Percentiles rank a stretch among this genome's conserved stretches.
phyloP scores from a whole-genome alignment of 2,329 filamentous ascomycete genomes.

The Aspergillus bombycis region DNA sequence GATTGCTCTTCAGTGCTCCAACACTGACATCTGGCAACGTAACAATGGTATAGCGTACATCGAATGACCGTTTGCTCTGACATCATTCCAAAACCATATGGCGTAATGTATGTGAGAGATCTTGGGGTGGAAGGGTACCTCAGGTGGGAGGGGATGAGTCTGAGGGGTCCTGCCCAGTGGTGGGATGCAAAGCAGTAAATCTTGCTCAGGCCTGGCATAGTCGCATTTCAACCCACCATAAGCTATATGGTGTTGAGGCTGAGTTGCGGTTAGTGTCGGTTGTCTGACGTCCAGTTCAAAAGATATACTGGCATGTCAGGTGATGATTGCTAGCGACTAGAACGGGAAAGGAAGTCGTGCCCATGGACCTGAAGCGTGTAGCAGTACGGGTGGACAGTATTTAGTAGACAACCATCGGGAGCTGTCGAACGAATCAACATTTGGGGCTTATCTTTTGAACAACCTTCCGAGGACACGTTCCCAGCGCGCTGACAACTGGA shows the following conservation, averaged over 20 bases:
- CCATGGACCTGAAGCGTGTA: too few relatives aligned
- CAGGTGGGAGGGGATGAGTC: not conserved
- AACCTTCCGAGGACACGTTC: conserved; percentile 4
- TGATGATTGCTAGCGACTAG: not conserved
- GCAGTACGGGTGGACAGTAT: not conserved
- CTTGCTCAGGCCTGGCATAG: not conserved
- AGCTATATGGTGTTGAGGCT: not conserved
- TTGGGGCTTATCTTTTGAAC: conserved; percentile 3
- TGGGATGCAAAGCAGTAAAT: not conserved
- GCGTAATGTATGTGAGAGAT: not conserved
- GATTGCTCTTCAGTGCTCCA: not conserved
- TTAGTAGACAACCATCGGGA: not conserved
- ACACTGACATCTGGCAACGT: not conserved
- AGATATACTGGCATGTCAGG: not conserved
- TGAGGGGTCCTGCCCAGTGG: not conserved
- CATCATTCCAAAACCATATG: not conserved
- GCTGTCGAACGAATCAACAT: not conserved
- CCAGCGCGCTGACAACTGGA: not conserved
- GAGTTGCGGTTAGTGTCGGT: conserved; percentile 5
- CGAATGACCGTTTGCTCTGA: not conserved
- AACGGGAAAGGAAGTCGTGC: not conserved
- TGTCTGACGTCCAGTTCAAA: not conserved
- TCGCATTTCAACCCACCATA: not conserved
- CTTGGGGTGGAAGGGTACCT: not conserved
- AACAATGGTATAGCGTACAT: not conserved